Evolutionary conservation across 305 asterid species (phyloP).

Genomic region (Solanum hybrid): DNA sequence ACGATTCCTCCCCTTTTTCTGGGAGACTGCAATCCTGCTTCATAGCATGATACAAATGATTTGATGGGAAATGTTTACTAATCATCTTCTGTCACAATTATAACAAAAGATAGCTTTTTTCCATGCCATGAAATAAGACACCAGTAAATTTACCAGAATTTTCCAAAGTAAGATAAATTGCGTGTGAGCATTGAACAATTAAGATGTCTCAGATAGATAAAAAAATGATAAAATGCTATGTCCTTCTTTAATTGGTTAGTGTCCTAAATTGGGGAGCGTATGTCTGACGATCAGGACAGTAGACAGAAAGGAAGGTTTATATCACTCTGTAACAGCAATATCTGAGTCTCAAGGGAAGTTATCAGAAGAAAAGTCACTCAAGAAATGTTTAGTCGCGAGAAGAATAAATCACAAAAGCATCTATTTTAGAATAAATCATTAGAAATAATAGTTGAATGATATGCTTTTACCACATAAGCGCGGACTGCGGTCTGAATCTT

Average conservation of each 20-base stretch:
- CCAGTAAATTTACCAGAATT: background rate
- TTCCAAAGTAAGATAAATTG: background rate
- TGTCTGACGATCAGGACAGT: background rate
- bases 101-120: background rate
- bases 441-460: background rate
- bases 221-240: background rate
- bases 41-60: background rate
- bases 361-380: background rate
- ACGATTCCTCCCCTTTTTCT: background rate
- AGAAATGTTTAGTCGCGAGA: background rate
- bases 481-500: slow-evolving; percentile 79
- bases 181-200: background rate
- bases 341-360: background rate
- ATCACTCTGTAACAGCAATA: background rate
- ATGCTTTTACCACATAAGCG: slow-evolving; percentile 44
- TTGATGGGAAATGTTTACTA: background rate
- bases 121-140: background rate
- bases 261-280: background rate
- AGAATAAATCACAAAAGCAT: background rate
- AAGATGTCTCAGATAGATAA: background rate
- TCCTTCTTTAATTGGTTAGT: background rate
- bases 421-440: background rate
- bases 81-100: background rate
- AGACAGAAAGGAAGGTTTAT: background rate
- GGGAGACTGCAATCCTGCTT: background rate